Base-by-base conservation (phyloP, 306 rosid genomes). In the Sechiopsis laciniata region DNA sequence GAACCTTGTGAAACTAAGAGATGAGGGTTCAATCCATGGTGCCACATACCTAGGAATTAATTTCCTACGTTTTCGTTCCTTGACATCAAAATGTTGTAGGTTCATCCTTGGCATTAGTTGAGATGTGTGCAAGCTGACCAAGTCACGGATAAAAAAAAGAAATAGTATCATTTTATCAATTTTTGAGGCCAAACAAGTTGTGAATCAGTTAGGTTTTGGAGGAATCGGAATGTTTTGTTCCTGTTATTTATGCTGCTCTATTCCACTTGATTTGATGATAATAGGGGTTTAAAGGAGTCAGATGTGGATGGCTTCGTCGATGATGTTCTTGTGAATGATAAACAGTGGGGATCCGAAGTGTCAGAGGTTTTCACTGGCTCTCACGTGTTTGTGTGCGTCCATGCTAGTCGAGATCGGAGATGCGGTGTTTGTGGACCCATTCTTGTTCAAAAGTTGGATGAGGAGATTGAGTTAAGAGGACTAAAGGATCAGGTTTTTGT, bases 391-490 rank as follows among this genome's bases (percentile, higher is more conserved):
- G 97, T 94, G 14, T 94, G 98, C 67, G 87, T 97, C 66, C 98
- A 94, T 82, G 98, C 83, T 46, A 90, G 91, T 73, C 97, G 97
- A 15, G 98, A 94, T 66, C 79, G 76, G 69, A 89, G 97, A 78
- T 94, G 98, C n/a, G 97, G 98, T 76, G 95, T 92, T 59, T 90
- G 96, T 72, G 98, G 98, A 75, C 98, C 96, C 3, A 83, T 69
- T 80, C 88, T 92, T 26, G 87, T 88, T 51, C 76, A 83, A 29
- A 90, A 92, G 84, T 78, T 90, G 19, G 79, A 78, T 4, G 90
- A 79, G 77, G 93, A 88, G 87, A 78, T 88, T 77, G 87, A 79
- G 68, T 76, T 70, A 42, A 90, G 90, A 21, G 98, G 91, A 57
- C 73, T 90, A 76, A 83, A 78, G 56, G 84, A 82, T 81, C 89